phyloP scores from a whole-genome alignment of 495 filamentous ascomycete genomes.

The Xylaria longipes region DNA sequence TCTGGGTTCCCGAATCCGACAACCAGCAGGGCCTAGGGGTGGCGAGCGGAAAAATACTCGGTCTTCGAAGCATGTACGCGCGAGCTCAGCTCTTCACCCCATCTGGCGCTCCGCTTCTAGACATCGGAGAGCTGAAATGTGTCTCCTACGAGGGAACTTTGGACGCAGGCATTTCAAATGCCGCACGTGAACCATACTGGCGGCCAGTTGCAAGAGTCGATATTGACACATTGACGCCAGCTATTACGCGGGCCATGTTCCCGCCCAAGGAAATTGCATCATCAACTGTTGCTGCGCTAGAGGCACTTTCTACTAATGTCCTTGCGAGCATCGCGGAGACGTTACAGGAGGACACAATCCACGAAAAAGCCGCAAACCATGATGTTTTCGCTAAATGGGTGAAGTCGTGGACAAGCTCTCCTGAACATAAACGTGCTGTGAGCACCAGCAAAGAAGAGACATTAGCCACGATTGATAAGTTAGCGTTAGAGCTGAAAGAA shows the following conservation, averaged over 20 bases:
- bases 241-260: background rate
- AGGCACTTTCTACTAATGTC: background rate
- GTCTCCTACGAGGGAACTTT: background rate
- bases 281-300: background rate
- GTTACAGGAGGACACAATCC: background rate
- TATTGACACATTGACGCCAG: background rate
- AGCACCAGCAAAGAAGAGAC: background rate
- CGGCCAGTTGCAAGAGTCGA: background rate
- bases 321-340: background rate
- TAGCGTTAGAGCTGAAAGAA: background rate
- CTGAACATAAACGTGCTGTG: background rate
- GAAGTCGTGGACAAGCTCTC: background rate
- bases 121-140: slow-evolving; percentile 13
- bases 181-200: background rate
- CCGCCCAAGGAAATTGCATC: background rate
- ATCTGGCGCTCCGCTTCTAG: background rate
- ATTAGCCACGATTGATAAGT: background rate
- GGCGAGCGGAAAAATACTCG: background rate
- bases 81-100: background rate
- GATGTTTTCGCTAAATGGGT: background rate
- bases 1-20: background rate
- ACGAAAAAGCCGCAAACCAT: background rate
- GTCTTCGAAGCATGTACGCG: background rate
- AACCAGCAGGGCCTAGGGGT: background rate
- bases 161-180: background rate